Conservation (phyloP, 2,329 filamentous ascomycete genomes). For the Salinomyces thailandicus region DNA sequence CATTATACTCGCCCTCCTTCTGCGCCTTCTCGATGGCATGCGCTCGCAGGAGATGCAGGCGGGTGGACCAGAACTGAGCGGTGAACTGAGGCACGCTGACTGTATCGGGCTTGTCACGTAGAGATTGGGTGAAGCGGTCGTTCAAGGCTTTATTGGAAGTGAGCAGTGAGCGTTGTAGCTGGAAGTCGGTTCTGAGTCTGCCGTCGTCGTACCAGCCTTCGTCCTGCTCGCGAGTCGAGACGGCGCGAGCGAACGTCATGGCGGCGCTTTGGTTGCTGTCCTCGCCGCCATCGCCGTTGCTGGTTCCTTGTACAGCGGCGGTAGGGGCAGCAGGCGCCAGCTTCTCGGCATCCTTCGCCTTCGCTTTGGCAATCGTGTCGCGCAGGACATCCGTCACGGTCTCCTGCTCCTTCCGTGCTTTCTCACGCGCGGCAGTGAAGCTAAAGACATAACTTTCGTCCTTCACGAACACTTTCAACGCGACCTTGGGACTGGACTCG, state of each 20-base stretch:
- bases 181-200: conserved; percentile 64
- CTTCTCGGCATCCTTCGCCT: conserved; percentile 37
- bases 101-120: conserved; percentile 71
- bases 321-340: conserved; percentile 22
- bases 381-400: conserved; percentile 74
- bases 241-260: conserved; percentile 68
- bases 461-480: conserved; percentile 83
- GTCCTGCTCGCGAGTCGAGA: conserved; percentile 38
- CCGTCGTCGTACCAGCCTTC: conserved; percentile 71
- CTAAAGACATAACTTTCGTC: conserved; percentile 72
- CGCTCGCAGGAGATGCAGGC: conserved; percentile 73
- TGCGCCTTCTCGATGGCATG: conserved; percentile 85
- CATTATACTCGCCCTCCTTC: conserved; percentile 83
- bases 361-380: conserved; percentile 60
- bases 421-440: conserved; percentile 69
- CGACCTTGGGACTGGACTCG: conserved; percentile 76
- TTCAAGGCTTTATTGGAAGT: conserved; percentile 63
- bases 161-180: conserved; percentile 78
- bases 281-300: conserved; percentile 11
- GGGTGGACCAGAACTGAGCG: conserved; percentile 86
- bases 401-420: conserved; percentile 75
- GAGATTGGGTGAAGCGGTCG: conserved; percentile 77
- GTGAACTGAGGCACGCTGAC: conserved; percentile 76
- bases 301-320: conserved; percentile 11
- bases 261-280: conserved; percentile 46